These are phyloP conservation scores for Prunus padus DNA, from an alignment of 306 rosid species.

Conservation along the genomic window DNA sequence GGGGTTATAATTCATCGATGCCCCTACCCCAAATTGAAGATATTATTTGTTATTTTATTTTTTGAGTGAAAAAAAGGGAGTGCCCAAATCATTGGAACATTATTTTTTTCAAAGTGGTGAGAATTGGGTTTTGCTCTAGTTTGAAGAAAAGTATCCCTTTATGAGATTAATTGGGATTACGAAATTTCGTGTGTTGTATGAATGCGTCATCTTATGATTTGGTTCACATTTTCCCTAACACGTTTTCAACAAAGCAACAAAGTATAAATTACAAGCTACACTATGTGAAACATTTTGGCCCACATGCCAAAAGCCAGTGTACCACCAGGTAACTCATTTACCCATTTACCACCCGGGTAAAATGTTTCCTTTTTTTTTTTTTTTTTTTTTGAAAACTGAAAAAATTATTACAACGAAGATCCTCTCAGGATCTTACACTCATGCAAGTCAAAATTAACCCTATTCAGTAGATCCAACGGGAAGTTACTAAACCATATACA, in stretches of 20 bases:
- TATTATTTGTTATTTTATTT: neutral
- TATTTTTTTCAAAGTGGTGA: conserved; percentile 34
- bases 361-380: neutral
- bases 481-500: no score
- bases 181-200: conserved; percentile 24
- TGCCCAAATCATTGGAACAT: conserved; percentile 71
- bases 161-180: conserved; percentile 37
- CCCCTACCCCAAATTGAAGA: conserved; percentile 32
- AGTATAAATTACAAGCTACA: conserved; percentile 31
- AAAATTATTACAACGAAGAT: no score
- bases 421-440: no score
- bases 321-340: neutral
- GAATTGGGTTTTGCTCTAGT: conserved; percentile 46
- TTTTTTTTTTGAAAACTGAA: neutral
- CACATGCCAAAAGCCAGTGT: conserved; percentile 15
- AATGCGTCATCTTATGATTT: conserved; percentile 56
- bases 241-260: conserved; percentile 65
- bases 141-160: conserved; percentile 68
- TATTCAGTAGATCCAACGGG: no score
- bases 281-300: conserved; percentile 43
- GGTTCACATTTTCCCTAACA: conserved; percentile 64
- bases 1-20: conserved; percentile 19
- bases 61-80: conserved; percentile 38
- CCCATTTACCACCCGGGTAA: neutral
- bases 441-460: no score